phyloP scores from a whole-genome alignment of 768 basidiomycete genomes.

The Leccinellum albellum region DNA sequence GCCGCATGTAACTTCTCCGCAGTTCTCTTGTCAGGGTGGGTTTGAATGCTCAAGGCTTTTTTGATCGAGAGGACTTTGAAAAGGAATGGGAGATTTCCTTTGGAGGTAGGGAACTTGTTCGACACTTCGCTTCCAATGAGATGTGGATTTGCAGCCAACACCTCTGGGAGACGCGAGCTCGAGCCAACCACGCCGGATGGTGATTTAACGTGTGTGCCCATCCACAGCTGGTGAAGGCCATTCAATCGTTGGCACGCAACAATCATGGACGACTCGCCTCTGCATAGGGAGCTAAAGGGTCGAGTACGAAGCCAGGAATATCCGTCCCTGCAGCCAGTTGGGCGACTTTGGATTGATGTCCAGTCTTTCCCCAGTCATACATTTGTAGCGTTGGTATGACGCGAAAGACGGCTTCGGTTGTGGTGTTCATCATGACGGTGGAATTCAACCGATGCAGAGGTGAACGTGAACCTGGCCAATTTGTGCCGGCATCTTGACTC shows the following conservation, averaged over 20 bases:
- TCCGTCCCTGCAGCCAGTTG: slow-evolving; percentile 65
- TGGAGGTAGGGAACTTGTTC: slow-evolving; percentile 48
- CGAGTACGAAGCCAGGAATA: slow-evolving; percentile 61
- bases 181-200: slow-evolving; percentile 56
- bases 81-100: slow-evolving; percentile 81
- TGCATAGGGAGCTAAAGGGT: slow-evolving; percentile 79
- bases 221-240: slow-evolving; percentile 72
- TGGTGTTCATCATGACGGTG: slow-evolving; percentile 22
- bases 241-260: background rate
- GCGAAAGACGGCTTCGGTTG: slow-evolving; percentile 58
- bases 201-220: slow-evolving; percentile 90
- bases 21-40: slow-evolving; percentile 84
- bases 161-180: slow-evolving; percentile 45
- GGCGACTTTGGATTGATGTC: slow-evolving; percentile 79
- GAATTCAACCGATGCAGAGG: background rate
- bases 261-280: slow-evolving; percentile 58
- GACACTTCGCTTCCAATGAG: slow-evolving; percentile 64
- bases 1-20: slow-evolving; percentile 65
- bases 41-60: slow-evolving; percentile 88
- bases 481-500: background rate
- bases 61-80: slow-evolving; percentile 90
- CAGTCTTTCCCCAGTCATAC: slow-evolving; percentile 95
- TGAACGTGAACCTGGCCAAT: too few species aligned
- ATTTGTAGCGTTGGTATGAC: slow-evolving; percentile 80
- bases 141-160: slow-evolving; percentile 62